Percentiles rank a stretch among this genome's conserved stretches.
These are phyloP conservation scores for Flagelloscypha sp. DNA, from an alignment of 768 basidiomycete species.

Conservation along the genomic window DNA sequence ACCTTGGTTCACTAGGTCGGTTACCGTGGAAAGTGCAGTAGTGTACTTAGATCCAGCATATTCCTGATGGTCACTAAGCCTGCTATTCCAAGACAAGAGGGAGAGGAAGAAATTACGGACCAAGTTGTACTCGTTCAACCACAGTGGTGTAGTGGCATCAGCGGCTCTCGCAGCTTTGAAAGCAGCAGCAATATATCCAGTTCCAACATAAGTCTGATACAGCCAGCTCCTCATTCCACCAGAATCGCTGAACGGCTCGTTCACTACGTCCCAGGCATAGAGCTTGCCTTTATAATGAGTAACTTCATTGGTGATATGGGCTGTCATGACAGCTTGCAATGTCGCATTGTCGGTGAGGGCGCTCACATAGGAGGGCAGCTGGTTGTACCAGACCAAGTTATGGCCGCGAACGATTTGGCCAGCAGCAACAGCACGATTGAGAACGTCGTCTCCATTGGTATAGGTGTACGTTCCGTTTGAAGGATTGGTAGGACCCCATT, in stretches of 20 bases:
- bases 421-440: conserved; percentile 24
- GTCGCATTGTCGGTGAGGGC: conserved; percentile 26
- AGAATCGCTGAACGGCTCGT: conserved; percentile 44
- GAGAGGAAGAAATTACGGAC: not conserved
- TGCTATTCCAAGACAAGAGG: not conserved
- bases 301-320: conserved; percentile 43
- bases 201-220: conserved; percentile 32
- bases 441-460: conserved; percentile 25
- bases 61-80: conserved; percentile 19
- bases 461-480: conserved; percentile 25
- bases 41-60: conserved; percentile 30
- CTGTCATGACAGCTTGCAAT: conserved; percentile 35
- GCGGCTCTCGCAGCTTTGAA: conserved; percentile 34
- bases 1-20: conserved; percentile 26
- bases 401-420: conserved; percentile 32
- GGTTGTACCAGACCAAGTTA: conserved; percentile 36
- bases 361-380: conserved; percentile 32
- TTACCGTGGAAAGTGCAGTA: conserved; percentile 33
- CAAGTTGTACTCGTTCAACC: not conserved
- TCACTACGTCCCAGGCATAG: no score
- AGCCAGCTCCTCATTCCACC: conserved; percentile 37
- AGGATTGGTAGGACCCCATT: conserved; percentile 42
- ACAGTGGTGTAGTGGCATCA: conserved; percentile 21
- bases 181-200: conserved; percentile 33
- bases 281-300: conserved; percentile 45